Evolutionary conservation across 2,329 filamentous ascomycete species (phyloP).

Genomic region (Mariannaea sp.): DNA sequence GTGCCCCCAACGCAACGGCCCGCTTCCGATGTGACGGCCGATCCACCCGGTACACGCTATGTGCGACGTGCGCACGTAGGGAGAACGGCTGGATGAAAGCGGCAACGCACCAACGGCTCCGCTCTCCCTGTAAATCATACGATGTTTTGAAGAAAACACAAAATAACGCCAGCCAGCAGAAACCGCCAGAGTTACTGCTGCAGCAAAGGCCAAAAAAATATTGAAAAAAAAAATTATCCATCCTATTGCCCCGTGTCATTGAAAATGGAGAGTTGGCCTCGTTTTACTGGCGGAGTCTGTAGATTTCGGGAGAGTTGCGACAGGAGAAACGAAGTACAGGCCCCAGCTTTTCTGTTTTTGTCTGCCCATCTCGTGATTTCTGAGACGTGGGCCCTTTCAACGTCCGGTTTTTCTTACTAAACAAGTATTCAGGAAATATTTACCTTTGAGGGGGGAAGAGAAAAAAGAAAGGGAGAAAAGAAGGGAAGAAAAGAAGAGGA

Average conservation of each 20-base stretch:
- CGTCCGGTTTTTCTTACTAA: slow-evolving; percentile 1
- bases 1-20: slow-evolving; percentile 27
- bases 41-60: slow-evolving; percentile 32
- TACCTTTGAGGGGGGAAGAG: not conserved
- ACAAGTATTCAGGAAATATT: not conserved
- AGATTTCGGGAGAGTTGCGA: not conserved
- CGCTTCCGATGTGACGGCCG: slow-evolving; percentile 34
- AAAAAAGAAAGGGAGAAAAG: not conserved
- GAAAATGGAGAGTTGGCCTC: not conserved
- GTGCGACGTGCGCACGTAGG: too few species aligned
- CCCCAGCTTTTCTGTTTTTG: slow-evolving; percentile 7
- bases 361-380: slow-evolving; percentile 23
- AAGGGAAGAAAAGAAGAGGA: not conserved
- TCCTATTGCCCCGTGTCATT: not conserved
- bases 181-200: not conserved
- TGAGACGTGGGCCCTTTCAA: not conserved
- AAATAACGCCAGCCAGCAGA: slow-evolving; percentile 21
- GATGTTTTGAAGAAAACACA: slow-evolving; percentile 23
- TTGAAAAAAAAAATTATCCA: not conserved
- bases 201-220: slow-evolving; percentile 1
- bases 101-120: slow-evolving; percentile 19
- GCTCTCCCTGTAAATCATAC: slow-evolving; percentile 30
- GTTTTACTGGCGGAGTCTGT: slow-evolving; percentile 13
- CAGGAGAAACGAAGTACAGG: not conserved
- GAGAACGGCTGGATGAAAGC: too few species aligned